These are phyloP conservation scores for Solanum commersonii DNA, from an alignment of 257 asterid genomes.

Conservation along the genomic window DNA sequence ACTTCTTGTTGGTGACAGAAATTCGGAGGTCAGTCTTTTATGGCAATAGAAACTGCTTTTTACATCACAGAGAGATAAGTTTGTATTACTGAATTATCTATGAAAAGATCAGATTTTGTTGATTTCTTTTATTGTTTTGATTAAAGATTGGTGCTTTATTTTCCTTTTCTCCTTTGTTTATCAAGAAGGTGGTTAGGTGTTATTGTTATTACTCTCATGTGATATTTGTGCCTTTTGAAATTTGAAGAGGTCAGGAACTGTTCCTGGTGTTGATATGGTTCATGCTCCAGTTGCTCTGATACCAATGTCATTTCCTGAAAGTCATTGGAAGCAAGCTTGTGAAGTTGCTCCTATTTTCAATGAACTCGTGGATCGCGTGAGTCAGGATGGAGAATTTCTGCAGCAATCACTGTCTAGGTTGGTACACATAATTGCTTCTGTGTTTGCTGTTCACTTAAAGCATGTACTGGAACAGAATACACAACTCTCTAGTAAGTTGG, in stretches of 20 bases:
- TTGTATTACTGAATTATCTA: background rate
- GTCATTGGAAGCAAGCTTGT: slow-evolving; percentile 72
- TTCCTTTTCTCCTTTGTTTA: background rate
- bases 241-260: slow-evolving; percentile 67
- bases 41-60: background rate
- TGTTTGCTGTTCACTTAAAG: background rate
- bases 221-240: background rate
- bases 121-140: background rate
- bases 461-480: background rate
- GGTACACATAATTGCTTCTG: background rate
- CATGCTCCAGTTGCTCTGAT: slow-evolving; percentile 85
- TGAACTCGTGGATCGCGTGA: slow-evolving; percentile 85
- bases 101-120: background rate
- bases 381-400: slow-evolving; percentile 72
- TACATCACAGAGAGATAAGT: background rate
- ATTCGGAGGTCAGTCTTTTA: slow-evolving; percentile 44
- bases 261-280: slow-evolving; percentile 78
- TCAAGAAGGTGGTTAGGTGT: background rate
- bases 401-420: slow-evolving; percentile 92
- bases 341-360: slow-evolving; percentile 94
- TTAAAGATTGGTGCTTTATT: background rate
- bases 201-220: background rate
- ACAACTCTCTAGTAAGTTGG: background rate
- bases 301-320: slow-evolving; percentile 75
- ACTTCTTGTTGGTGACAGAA: slow-evolving; percentile 78